Conservation (phyloP, 495 filamentous ascomycete genomes). For the Jackrogersella multiformis region DNA sequence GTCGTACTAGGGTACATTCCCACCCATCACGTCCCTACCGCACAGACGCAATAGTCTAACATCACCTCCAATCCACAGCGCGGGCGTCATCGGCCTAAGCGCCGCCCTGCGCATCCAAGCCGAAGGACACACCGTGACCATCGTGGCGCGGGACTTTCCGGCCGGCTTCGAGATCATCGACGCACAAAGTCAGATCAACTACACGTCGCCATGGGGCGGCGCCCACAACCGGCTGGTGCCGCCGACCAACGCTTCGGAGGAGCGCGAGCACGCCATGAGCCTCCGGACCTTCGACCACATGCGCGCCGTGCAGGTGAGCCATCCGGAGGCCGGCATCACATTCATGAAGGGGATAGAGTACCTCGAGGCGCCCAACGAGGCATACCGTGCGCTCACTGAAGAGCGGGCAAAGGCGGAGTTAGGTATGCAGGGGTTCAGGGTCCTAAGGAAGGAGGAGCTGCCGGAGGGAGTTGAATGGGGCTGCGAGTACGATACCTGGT, state of each 20-base stretch:
- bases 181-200: constrained; percentile 61
- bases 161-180: constrained; percentile 54
- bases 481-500: constrained; percentile 65
- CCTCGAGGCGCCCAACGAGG: constrained; percentile 59
- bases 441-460: constrained; percentile 50
- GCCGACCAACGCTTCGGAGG: constrained; percentile 42
- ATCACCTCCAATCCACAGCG: constrained; percentile 55
- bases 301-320: constrained; percentile 48
- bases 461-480: constrained; percentile 63
- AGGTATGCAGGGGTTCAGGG: constrained; percentile 56
- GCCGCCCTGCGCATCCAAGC: constrained; percentile 62
- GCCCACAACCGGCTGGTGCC: constrained; percentile 68
- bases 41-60: background rate
- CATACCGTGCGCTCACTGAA: constrained; percentile 46
- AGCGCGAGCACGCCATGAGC: constrained; percentile 60
- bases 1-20: constrained; percentile 56
- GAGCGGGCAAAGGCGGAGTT: constrained; percentile 49
- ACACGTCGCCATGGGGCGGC: constrained; percentile 72
- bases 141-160: constrained; percentile 68
- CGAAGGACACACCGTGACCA: constrained; percentile 56
- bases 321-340: constrained; percentile 63
- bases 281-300: constrained; percentile 62
- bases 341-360: constrained; percentile 67
- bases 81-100: constrained; percentile 67
- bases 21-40: background rate